Evolutionary conservation across 768 basidiomycete species (phyloP), one percentile per base, ranked within the genome.

Genomic region (Mycena rebaudengoi): DNA sequence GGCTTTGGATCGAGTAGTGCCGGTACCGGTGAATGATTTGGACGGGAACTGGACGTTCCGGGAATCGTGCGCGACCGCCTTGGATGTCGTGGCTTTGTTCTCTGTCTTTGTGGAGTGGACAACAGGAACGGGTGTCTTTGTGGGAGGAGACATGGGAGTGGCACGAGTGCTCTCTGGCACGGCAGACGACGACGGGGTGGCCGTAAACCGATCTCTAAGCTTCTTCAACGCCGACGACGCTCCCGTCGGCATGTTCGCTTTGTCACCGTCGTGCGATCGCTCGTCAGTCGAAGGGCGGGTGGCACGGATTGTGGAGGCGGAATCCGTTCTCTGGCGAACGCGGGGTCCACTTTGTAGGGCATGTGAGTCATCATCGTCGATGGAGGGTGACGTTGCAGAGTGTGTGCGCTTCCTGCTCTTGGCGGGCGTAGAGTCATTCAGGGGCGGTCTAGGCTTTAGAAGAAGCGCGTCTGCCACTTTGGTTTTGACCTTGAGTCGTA

Each of bases 321-420:
- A 65, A 39, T 64, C 62, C 29, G 26, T 55, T 54, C 66, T 59
- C 41, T 67, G 66, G 25, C 66, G 61, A 60, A 58, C 51, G 33
- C 65, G 65, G 45, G 65, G 60, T 16, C 55, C 50, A 32, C 51
- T 57, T 23, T 40, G 50, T 7, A 41, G 57, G 5, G 51, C 51
- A 23, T 45, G 29, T 21, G 54, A 53, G 55, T 51, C 60, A 44
- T 44, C 61, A 7, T 43, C 46, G 23, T 60, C 51, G 60, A 49
- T 30, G 23, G 52, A 55, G 45, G 55, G 49, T 25, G 57, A 58
- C 56, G 63, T 60, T 11, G 56, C 55, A 33, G 66, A 64, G 41
- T 51, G 66, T 3, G 58, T 60, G 48, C 66, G 66, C 62, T 67
- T 67, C 53, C 60, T 43, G 43, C 33, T 30, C 30, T 35, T 45